Evolutionary conservation across 768 basidiomycete species (phyloP).

Genomic region (Hirschioporus abietinus): DNA sequence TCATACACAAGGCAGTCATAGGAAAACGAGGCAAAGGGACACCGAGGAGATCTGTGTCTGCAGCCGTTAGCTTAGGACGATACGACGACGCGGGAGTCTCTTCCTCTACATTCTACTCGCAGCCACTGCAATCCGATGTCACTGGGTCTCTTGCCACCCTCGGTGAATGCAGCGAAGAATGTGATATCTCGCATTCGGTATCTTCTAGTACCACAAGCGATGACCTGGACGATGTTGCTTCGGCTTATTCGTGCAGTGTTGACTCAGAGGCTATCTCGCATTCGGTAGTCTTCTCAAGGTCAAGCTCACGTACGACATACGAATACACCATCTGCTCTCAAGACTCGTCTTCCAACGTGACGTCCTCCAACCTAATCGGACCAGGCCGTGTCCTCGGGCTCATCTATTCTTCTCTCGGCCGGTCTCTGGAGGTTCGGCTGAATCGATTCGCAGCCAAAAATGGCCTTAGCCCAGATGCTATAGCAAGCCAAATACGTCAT

Average conservation of each 20-base stretch:
- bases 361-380: neutral
- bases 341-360: neutral
- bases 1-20: neutral
- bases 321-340: neutral
- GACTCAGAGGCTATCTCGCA: no score
- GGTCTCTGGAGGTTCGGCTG: neutral
- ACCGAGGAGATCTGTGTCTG: neutral
- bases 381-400: neutral
- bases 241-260: neutral
- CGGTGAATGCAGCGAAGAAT: neutral
- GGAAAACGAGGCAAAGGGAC: neutral
- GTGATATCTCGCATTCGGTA: neutral
- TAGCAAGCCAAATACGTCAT: neutral
- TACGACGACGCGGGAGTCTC: neutral
- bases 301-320: neutral
- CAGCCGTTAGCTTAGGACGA: neutral
- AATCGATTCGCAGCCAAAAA: neutral
- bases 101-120: neutral
- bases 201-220: neutral
- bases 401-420: neutral
- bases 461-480: neutral
- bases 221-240: neutral
- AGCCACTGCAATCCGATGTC: neutral
- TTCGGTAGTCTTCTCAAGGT: neutral
- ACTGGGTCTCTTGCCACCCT: neutral